Evolutionary conservation across 352 stramenopile species (phyloP).

Genomic region (Thraustochytrium sp.): DNA sequence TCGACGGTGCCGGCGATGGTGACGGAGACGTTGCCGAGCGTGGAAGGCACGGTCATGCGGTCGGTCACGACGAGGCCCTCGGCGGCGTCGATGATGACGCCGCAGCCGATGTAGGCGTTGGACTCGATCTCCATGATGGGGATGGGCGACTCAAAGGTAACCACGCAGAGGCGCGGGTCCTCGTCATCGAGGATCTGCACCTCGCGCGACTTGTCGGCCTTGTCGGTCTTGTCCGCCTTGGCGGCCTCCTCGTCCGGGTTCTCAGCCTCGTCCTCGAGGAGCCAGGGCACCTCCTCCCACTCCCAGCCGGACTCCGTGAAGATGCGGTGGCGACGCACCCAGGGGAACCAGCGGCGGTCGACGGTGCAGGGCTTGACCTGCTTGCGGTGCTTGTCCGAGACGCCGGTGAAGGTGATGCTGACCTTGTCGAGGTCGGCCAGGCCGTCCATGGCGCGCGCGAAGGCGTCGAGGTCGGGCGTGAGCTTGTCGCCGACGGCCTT

Average conservation of each 20-base stretch:
- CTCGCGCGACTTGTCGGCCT: background rate
- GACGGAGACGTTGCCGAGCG: constrained; percentile 72
- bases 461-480: constrained; percentile 71
- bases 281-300: background rate
- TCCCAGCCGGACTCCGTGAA: background rate
- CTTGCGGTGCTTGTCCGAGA: constrained; percentile 72
- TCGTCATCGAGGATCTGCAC: constrained; percentile 1
- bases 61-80: constrained; percentile 77
- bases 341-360: constrained; percentile 75
- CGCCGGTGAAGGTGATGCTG: constrained; percentile 74
- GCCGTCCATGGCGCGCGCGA: constrained; percentile 65
- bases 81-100: constrained; percentile 71
- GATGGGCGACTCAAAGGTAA: constrained; percentile 79
- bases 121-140: constrained; percentile 78
- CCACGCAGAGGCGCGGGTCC: constrained; percentile 63
- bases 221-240: background rate
- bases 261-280: background rate
- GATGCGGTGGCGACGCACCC: background rate
- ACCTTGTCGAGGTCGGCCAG: constrained; percentile 71
- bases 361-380: constrained; percentile 77
- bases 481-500: constrained; percentile 67
- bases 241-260: background rate
- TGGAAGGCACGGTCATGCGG: constrained; percentile 78
- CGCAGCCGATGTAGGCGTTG: constrained; percentile 75
- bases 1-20: constrained; percentile 77